Percentiles rank a stretch among this genome's conserved stretches.
Evolutionary conservation across 805 yeast genomes (phyloP).

Genomic region (Komagataella mondaviorum): DNA sequence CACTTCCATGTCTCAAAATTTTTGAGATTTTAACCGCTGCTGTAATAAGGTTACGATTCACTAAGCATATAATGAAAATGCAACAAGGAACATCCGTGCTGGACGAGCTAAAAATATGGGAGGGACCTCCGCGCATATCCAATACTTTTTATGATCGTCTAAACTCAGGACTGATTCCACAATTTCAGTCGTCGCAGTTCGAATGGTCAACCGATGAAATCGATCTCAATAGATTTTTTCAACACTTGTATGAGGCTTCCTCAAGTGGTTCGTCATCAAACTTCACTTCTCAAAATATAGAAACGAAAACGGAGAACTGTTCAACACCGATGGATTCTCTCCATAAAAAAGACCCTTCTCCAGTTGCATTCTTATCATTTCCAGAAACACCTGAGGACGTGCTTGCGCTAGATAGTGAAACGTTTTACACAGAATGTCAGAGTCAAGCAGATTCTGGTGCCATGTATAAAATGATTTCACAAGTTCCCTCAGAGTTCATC

Average conservation of each 20-base stretch:
- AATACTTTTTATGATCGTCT: background rate
- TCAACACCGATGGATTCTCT: background rate
- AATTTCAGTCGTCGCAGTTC: conserved; percentile 7
- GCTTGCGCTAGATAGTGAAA: background rate
- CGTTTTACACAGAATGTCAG: background rate
- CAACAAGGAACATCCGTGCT: background rate
- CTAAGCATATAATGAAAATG: conserved; percentile 9
- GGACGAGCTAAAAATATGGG: conserved; percentile 1
- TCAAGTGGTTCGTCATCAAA: background rate
- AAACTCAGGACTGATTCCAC: background rate
- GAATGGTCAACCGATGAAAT: conserved; percentile 23
- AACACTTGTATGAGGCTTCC: conserved; percentile 23
- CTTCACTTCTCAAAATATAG: background rate
- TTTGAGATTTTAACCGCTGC: conserved; percentile 64
- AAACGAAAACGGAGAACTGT: background rate
- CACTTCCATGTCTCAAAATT: conserved; percentile 54
- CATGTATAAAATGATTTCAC: conserved; percentile 32
- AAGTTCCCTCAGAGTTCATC: conserved; percentile 49
- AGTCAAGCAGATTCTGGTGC: background rate
- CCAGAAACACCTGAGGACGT: background rate
- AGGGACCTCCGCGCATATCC: conserved; percentile 1
- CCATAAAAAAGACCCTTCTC: background rate
- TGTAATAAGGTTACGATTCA: conserved; percentile 44
- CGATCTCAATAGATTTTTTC: conserved; percentile 32
- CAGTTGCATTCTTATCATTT: background rate